A percentile compares a stretch with the other conserved stretches of the same genome.
Evolutionary conservation across 176 grass and related monocot species (phyloP).

Genomic region (Tuctoria greenei): DNA sequence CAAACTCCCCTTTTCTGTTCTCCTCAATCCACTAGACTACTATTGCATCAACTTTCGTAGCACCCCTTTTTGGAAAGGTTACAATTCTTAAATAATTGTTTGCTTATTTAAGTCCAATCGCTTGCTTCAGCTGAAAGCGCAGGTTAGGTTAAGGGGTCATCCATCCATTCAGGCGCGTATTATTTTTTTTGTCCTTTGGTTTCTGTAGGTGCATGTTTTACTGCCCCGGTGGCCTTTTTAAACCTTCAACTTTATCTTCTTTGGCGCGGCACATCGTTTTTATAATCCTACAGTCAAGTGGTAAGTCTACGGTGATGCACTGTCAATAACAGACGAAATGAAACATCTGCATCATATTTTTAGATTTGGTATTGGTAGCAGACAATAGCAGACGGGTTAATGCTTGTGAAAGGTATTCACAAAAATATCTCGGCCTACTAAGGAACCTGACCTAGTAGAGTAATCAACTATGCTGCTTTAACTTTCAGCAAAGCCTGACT

Average conservation of each 20-base stretch:
- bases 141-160: neutral
- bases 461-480: no score
- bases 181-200: neutral
- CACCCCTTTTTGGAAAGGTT: constrained; percentile 14
- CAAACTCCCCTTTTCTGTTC: neutral
- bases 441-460: no score
- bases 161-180: neutral
- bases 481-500: no score
- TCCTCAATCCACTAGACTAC: constrained; percentile 1
- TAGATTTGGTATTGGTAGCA: no score
- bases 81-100: neutral
- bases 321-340: no score
- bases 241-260: neutral
- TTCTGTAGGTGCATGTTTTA: neutral
- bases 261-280: no score
- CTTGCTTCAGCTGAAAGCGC: constrained; percentile 32
- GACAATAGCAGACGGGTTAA: neutral
- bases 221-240: neutral
- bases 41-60: neutral
- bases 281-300: no score
- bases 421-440: constrained; percentile 5
- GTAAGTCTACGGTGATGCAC: no score
- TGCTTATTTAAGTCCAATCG: constrained; percentile 11
- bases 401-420: neutral
- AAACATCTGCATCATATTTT: neutral